These are phyloP conservation scores for Chytriomyces confervae DNA, from an alignment of 192 early-diverging fungal genomes.

Conservation along the genomic window DNA sequence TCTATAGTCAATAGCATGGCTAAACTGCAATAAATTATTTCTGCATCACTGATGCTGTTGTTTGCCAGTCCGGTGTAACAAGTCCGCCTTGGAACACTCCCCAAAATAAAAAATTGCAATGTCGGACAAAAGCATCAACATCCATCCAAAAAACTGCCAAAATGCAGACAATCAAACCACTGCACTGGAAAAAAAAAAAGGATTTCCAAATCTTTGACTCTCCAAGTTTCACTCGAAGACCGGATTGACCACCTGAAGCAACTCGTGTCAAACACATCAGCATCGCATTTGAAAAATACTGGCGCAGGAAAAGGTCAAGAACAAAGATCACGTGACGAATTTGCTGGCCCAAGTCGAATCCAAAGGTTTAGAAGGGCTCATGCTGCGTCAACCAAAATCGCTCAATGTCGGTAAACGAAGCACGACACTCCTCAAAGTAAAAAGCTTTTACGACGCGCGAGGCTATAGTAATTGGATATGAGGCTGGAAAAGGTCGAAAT, in stretches of 20 bases:
- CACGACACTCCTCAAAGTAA: slow-evolving; percentile 69
- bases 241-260: slow-evolving; percentile 53
- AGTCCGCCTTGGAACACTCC: no score
- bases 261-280: slow-evolving; percentile 35
- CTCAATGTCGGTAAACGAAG: slow-evolving; percentile 57
- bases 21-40: no score
- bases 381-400: slow-evolving; percentile 56
- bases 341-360: slow-evolving; percentile 59
- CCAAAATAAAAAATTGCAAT: no score
- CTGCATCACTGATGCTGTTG: no score
- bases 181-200: slow-evolving; percentile 56
- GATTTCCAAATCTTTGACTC: slow-evolving; percentile 71
- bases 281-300: slow-evolving; percentile 49
- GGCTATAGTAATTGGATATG: slow-evolving; percentile 61
- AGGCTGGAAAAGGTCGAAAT: slow-evolving; percentile 64
- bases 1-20: slow-evolving; percentile 24
- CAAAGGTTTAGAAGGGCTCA: slow-evolving; percentile 73
- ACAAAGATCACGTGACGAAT: slow-evolving; percentile 50
- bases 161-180: slow-evolving; percentile 38
- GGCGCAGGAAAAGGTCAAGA: slow-evolving; percentile 51
- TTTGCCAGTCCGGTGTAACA: no score
- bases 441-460: slow-evolving; percentile 75
- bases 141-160: no score
- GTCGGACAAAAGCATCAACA: no score
- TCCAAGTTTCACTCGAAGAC: slow-evolving; percentile 61